Base-by-base conservation (phyloP, 306 rosid genomes). In the Lotus japonicus region DNA sequence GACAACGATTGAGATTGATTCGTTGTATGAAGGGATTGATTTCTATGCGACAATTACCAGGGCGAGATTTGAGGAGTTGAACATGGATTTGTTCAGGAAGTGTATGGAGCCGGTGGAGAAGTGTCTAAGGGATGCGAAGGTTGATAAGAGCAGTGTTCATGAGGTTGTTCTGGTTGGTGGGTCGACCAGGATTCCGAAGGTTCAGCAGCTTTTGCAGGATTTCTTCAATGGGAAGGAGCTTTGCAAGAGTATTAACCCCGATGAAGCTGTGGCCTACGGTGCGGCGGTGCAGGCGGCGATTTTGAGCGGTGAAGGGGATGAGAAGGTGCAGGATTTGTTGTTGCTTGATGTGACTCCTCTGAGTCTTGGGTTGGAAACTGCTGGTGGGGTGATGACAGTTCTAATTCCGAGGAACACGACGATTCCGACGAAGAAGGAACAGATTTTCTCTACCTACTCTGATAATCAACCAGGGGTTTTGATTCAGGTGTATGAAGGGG, bases 81-180 rank as follows among this genome's bases (percentile, higher is more conserved):
- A 83, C 69, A 88, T 90, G 87, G 95, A 90, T 56, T 65, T 90
- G 81, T 90, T 91, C 81, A 77, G 82, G 72, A 91, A 76, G 36
- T 91, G 97, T 7, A 91, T 86, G 92, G 97, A 91, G 31, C 95
- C 91, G 0, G 96, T 91, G 55, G 97, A 91, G 82, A 91, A 91
- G 66, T 91, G 96, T 64, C 17, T 91, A 1, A 72, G 97, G 0
- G 97, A 91, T 5, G 87, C 97, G 0, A 88, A 88, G 57, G 82
- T 82, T 0, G 96, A 91, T 7, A 86, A 91, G 60, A 69, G 87
- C 7, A 68, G 31, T 0, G 81, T 91, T n/a, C 79, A 91, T 3
- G 97, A 91, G 5, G 88, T 91, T 2, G 97, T 91, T 52, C 71
- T 91, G 1, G 97, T 91, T 2, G 96, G 97, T 1, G 96, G 97